Evolutionary conservation across 257 asterid genomes (phyloP).

Genomic region (Cordia subcordata): DNA sequence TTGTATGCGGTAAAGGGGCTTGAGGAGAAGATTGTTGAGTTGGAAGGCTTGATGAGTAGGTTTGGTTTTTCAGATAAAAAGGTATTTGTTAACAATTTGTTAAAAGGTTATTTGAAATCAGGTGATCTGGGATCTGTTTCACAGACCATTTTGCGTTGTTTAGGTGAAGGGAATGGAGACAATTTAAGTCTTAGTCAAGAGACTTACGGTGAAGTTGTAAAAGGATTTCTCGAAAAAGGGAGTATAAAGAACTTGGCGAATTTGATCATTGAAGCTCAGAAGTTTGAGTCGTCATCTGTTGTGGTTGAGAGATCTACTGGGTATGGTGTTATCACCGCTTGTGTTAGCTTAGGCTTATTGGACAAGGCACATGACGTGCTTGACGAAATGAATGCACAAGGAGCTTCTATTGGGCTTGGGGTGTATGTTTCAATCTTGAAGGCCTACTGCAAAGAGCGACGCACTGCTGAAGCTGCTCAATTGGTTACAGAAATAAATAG

Average conservation of each 20-base stretch:
- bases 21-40: conserved; percentile 49
- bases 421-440: conserved; percentile 72
- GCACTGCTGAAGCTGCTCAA: conserved; percentile 90
- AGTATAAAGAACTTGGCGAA: conserved; percentile 50
- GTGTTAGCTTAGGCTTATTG: conserved; percentile 51
- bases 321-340: conserved; percentile 63
- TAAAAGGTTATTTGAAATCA: conserved; percentile 68
- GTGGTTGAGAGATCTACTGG: conserved; percentile 61
- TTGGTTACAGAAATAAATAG: conserved; percentile 60
- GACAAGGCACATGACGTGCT: conserved; percentile 77
- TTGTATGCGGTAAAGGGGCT: conserved; percentile 78
- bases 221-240: conserved; percentile 51
- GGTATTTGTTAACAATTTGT: conserved; percentile 43
- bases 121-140: conserved; percentile 54
- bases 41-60: conserved; percentile 51
- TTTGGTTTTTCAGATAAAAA: conserved; percentile 46
- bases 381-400: conserved; percentile 82
- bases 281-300: conserved; percentile 51
- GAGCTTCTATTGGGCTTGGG: conserved; percentile 61
- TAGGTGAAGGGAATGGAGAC: conserved; percentile 40
- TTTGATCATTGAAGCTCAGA: conserved; percentile 68
- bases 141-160: conserved; percentile 39
- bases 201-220: conserved; percentile 59
- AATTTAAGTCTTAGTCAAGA: conserved; percentile 33
- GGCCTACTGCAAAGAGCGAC: conserved; percentile 68